Evolutionary conservation across 2,329 filamentous ascomycete species (phyloP), one percentile per base, ranked within the genome.

Genomic region (Fusarium zealandicum): DNA sequence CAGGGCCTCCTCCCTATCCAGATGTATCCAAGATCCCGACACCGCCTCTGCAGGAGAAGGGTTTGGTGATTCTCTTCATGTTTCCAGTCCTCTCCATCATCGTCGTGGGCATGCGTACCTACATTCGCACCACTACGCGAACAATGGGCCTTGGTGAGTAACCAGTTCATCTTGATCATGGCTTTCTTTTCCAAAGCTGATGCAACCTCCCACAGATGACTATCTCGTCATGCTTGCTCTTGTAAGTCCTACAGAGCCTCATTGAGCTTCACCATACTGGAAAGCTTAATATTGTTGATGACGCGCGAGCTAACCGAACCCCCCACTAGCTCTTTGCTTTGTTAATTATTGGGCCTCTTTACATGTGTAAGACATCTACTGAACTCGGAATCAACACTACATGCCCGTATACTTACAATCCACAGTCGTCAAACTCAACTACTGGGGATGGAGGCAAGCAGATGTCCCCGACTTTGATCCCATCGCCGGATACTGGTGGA

Each of bases 401-500:
- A n/a, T 3, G 0, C 1, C 0, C 6, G 7, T 3, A 27, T 27
- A 6, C n/a, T 33, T 0, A 36, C 12, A 4, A 1, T 1, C 2
- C 2, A 18, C 6, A 57, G 59, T 63, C 22, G 63, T 74, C 39
- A 74, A 72, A 38, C 67, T 73, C 17, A 69, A 69, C 45, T 75
- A 74, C 36, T 68, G 66, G 32, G 71, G 73, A 11, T 71, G 69
- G 55, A 54, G 58, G 16, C 53, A 50, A 2, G 54, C 48, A 8
- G 46, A 68, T 10, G 53, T 69, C 5, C 68, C 64, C 1, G 51
- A 66, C 5, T 54, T 58, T 9, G 39, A 66, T 8, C 48, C 65
- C 9, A 47, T 28, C 1, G 44, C 65, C 5, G 68, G 63, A 1
- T 61, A 65, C 30, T 64, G 69, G 62, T 75, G 69, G 69, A 74